A percentile compares a stretch with the other conserved stretches of the same genome.
These are phyloP conservation scores for Diplodia intermedia DNA, from an alignment of 2,329 filamentous ascomycete species.

Conservation along the genomic window DNA sequence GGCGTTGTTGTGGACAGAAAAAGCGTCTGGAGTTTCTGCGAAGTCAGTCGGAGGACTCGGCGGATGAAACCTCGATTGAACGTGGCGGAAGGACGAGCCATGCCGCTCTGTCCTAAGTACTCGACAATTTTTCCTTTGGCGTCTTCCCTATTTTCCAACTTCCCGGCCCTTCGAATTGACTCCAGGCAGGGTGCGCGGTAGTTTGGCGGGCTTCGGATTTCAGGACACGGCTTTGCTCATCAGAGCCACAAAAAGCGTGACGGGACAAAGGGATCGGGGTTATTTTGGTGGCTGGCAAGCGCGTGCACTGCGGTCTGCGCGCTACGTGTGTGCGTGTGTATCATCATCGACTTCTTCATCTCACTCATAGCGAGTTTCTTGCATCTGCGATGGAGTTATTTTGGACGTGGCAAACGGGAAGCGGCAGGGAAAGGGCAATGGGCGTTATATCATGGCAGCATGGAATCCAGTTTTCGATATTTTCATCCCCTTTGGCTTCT, in stretches of 20 bases:
- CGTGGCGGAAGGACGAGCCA: background rate
- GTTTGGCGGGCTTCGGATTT: constrained; percentile 4
- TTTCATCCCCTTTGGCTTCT: background rate
- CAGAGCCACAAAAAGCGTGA: constrained; percentile 16
- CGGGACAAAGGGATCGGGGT: background rate
- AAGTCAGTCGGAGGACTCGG: constrained; percentile 7
- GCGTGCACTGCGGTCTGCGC: background rate
- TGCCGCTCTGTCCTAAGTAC: background rate
- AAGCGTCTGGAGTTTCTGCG: constrained; percentile 29
- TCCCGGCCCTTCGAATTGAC: background rate
- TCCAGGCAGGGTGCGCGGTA: background rate
- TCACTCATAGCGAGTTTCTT: constrained; percentile 21
- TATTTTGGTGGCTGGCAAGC: constrained; percentile 2
- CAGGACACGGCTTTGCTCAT: background rate
- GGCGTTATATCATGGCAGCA: constrained; percentile 10
- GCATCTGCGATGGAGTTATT: constrained; percentile 24
- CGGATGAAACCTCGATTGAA: constrained; percentile 11
- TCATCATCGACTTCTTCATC: constrained; percentile 19
- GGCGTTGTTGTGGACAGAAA: constrained; percentile 26
- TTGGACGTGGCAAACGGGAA: background rate
- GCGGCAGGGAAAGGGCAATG: background rate
- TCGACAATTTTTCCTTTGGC: constrained; percentile 1
- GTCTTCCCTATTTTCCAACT: background rate
- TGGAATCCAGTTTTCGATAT: constrained; percentile 2
- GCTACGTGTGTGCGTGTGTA: background rate